Base-by-base conservation (phyloP, 768 basidiomycete genomes). In the Rhizopogon rudus region DNA sequence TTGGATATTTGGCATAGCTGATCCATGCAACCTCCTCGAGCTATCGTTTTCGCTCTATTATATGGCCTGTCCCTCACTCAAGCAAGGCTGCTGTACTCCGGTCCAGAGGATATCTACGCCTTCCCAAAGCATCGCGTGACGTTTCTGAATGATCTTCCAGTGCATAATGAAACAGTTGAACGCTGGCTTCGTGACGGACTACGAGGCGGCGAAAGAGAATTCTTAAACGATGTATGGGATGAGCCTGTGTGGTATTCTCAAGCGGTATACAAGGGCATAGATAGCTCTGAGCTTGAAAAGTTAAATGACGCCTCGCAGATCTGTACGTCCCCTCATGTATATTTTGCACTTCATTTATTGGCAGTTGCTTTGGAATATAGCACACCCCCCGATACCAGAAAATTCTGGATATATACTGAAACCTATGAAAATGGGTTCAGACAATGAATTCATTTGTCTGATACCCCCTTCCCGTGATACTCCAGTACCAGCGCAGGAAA, bases 81-180 rank as follows among this genome's bases (percentile, higher is more conserved):
- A 41, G 75, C 72, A 0, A 69, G 65, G 0, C 60, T 83, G n/a
- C 67, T 85, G 29, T 84, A 90, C 65, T 82, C 86, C 8, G 77
- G 91, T 44, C 90, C 91, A 29, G 87, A 92, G 62, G 91, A 93
- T 63, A 75, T 83, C 14, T 81, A 83, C 68, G 86, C 91, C 0
- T 91, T 86, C 66, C 92, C 91, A 60, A 93, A 93, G 67, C 88
- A 82, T 66, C 79, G 82, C 41, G 85, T 93, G 57, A 73, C 83
- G 40, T 93, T 90, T 70, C 81, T 93, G 65, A 88, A 90, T 65
- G 80, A 80, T 55, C 80, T 84, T n/a, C 91, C 91, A 28, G 72
- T 93, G 59, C 69, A 77, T 25, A 85, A 87, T 61, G 75, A 86
- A 46, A 90, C 88, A 1, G 91, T 88, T 3, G 73, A 86, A 58